Evolutionary conservation across 768 basidiomycete genomes (phyloP).

Genomic region (Tylopilus subfusipes): DNA sequence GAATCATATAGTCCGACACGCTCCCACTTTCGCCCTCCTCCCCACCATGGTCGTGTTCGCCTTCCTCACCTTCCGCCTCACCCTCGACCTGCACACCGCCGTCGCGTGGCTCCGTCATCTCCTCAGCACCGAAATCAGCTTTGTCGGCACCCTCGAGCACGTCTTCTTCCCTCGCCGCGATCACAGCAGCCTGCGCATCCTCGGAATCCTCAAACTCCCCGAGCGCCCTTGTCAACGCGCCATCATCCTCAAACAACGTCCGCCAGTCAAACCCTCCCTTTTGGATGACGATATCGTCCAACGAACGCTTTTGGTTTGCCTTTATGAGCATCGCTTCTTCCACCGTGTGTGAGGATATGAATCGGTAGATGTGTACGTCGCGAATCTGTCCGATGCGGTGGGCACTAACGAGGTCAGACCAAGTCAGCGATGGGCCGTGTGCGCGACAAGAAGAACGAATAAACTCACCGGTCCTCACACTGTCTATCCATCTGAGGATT

Average conservation of each 20-base stretch:
- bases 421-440: not conserved
- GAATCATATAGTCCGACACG: slow-evolving; percentile 82
- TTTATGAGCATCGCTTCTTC: slow-evolving; percentile 96
- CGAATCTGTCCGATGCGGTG: slow-evolving; percentile 98
- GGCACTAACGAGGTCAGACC: slow-evolving; percentile 47
- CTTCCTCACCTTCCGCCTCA: slow-evolving; percentile 37
- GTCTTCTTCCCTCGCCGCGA: slow-evolving; percentile 72
- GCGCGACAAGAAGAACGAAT: not conserved
- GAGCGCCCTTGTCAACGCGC: slow-evolving; percentile 66
- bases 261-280: slow-evolving; percentile 96
- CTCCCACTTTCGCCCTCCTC: slow-evolving; percentile 64
- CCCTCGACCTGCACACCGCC: slow-evolving; percentile 29
- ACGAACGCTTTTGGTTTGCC: slow-evolving; percentile 93
- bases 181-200: slow-evolving; percentile 75
- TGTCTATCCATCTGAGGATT: slow-evolving; percentile 98
- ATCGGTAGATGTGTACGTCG: slow-evolving; percentile 94
- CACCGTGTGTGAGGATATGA: slow-evolving; percentile 85
- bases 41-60: slow-evolving; percentile 35
- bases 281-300: slow-evolving; percentile 90
- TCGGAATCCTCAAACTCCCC: slow-evolving; percentile 87
- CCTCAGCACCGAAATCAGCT: slow-evolving; percentile 68
- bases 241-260: slow-evolving; percentile 64
- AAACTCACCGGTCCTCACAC: slow-evolving; percentile 82
- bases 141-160: slow-evolving; percentile 75
- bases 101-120: slow-evolving; percentile 25